A percentile compares a stretch with the other conserved stretches of the same genome.
Conservation (phyloP, 2,329 filamentous ascomycete species). For the Ophiocordyceps australis region DNA sequence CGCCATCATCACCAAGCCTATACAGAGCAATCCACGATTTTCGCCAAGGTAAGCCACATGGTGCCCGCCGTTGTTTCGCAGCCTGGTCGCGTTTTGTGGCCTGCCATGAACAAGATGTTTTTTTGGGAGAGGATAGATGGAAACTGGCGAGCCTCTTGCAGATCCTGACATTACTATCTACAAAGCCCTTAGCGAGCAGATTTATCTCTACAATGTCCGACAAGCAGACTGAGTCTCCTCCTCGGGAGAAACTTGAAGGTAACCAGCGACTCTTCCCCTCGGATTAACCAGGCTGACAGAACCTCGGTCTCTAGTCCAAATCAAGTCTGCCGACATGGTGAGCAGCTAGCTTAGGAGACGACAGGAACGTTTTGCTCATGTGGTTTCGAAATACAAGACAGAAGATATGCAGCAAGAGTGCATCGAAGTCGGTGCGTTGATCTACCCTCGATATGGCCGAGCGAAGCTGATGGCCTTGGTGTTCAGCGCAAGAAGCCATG, state of each 20-base stretch:
- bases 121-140: too few species aligned
- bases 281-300: not conserved
- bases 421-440: slow-evolving; percentile 75
- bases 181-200: too few species aligned
- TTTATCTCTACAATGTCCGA: slow-evolving; percentile 17
- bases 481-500: slow-evolving; percentile 43
- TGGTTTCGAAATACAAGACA: slow-evolving; percentile 49
- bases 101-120: too few species aligned
- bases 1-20: too few species aligned
- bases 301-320: slow-evolving; percentile 46
- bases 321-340: slow-evolving; percentile 99
- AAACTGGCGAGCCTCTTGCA: too few species aligned
- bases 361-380: slow-evolving; percentile 9
- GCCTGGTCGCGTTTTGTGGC: too few species aligned
- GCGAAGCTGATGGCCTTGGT: slow-evolving; percentile 8
- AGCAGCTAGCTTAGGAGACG: not conserved
- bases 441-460: not conserved
- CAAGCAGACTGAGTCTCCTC: slow-evolving; percentile 24
- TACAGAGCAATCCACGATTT: too few species aligned
- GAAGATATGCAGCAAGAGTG: slow-evolving; percentile 95
- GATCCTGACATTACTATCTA: too few species aligned
- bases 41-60: too few species aligned
- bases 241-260: slow-evolving; percentile 65
- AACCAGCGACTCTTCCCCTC: slow-evolving; percentile 6
- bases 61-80: too few species aligned